phyloP scores from a whole-genome alignment of 306 rosid genomes.

The Fragaria nilgerrensis region DNA sequence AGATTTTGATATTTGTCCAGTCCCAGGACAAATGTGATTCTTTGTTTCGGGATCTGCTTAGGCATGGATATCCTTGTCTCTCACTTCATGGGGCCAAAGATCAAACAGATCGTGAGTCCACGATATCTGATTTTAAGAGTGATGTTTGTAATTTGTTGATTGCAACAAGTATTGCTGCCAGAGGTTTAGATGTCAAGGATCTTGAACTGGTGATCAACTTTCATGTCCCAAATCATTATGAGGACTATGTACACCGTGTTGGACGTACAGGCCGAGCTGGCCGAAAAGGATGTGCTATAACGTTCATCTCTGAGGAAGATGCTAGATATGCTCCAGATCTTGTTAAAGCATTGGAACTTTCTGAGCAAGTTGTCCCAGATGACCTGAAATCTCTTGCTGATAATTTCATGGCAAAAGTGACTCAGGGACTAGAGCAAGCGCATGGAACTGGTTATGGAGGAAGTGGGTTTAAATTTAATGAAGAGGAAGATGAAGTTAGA shows the following conservation, averaged over 20 bases:
- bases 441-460: constrained; percentile 99
- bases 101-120: constrained; percentile 92
- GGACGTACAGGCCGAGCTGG: constrained; percentile 98
- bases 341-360: constrained; percentile 80
- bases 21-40: constrained; percentile 89
- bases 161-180: constrained; percentile 91
- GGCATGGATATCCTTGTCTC: constrained; percentile 84
- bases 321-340: constrained; percentile 92
- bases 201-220: constrained; percentile 89
- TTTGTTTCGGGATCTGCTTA: constrained; percentile 68
- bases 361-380: constrained; percentile 89
- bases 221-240: constrained; percentile 94
- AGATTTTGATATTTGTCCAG: constrained; percentile 86
- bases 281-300: constrained; percentile 87
- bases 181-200: constrained; percentile 95
- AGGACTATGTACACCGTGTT: constrained; percentile 95
- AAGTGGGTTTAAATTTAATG: constrained; percentile 92
- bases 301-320: constrained; percentile 85
- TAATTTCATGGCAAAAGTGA: constrained; percentile 78
- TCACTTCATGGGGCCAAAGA: constrained; percentile 94
- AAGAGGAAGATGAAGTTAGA: constrained; percentile 95
- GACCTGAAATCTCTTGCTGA: constrained; percentile 81
- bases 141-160: constrained; percentile 81
- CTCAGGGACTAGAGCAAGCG: constrained; percentile 82
- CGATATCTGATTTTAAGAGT: constrained; percentile 83